These are phyloP conservation scores for Talaromyces ruber DNA, from an alignment of 495 filamentous ascomycete genomes.

Conservation along the genomic window DNA sequence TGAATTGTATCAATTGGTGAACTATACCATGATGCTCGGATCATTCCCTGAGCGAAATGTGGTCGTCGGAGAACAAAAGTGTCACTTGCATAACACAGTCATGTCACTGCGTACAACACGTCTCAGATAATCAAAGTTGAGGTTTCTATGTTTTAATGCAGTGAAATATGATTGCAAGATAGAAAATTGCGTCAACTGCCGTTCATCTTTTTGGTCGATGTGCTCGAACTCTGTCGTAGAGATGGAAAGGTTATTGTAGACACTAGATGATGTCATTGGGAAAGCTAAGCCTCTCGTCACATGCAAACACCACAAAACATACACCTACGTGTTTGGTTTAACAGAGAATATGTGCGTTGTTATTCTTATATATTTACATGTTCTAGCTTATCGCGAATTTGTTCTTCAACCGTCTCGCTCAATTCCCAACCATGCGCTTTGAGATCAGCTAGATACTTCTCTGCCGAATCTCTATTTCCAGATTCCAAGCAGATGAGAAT, in stretches of 20 bases:
- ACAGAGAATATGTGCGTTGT: neutral
- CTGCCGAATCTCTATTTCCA: slow-evolving; percentile 28
- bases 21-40: neutral
- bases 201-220: neutral
- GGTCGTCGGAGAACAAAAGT: neutral
- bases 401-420: slow-evolving; percentile 13
- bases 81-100: neutral
- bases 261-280: neutral
- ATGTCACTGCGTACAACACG: neutral
- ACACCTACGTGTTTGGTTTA: neutral
- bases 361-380: neutral
- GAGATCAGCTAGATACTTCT: slow-evolving; percentile 32
- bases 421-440: slow-evolving; percentile 16
- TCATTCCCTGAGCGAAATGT: neutral
- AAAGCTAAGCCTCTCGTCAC: neutral
- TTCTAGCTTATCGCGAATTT: slow-evolving; percentile 14
- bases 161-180: neutral
- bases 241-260: neutral
- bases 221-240: neutral
- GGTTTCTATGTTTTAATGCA: neutral
- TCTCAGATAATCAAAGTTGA: neutral
- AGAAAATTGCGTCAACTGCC: neutral
- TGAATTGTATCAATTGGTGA: neutral
- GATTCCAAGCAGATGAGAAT: slow-evolving; percentile 54
- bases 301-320: neutral